These are phyloP conservation scores for Acanthamoeba rhysodes DNA, from an alignment of 208 protist species.

Conservation along the genomic window DNA sequence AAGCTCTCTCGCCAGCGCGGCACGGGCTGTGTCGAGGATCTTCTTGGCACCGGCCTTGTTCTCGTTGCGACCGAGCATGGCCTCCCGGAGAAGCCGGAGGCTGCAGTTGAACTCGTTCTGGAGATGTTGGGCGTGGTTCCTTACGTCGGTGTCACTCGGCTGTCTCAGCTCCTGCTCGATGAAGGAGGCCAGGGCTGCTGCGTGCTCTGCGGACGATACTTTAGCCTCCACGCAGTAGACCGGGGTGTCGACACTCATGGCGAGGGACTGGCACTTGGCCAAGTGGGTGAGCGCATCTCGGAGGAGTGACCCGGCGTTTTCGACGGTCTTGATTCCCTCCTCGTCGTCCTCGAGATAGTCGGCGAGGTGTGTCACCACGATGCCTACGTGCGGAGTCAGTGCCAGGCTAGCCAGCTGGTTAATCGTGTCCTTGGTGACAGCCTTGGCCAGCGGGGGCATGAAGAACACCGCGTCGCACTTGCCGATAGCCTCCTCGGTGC, in stretches of 20 bases:
- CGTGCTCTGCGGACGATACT: neutral
- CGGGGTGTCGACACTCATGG: neutral
- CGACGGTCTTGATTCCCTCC: neutral
- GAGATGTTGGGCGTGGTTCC: neutral
- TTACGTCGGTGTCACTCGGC: neutral
- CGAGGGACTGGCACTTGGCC: neutral
- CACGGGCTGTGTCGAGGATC: neutral
- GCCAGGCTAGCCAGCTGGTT: neutral
- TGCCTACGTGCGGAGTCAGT: neutral
- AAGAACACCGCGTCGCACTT: conserved; percentile 47
- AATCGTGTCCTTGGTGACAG: neutral
- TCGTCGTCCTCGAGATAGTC: neutral
- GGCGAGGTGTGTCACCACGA: neutral
- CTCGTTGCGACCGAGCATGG: neutral
- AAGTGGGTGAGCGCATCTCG: neutral
- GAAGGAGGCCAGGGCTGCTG: neutral
- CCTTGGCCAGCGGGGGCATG: neutral
- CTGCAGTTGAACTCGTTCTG: conserved; percentile 41
- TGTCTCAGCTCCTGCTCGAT: conserved; percentile 27
- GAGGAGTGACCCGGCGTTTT: neutral
- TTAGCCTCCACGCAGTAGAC: conserved; percentile 40
- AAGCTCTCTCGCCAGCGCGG: neutral
- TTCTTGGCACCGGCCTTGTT: neutral
- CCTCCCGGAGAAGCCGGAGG: neutral
- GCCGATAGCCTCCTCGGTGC: neutral